These are phyloP conservation scores for Botrytis aclada DNA, from an alignment of 2,329 filamentous ascomycete species.

Conservation along the genomic window DNA sequence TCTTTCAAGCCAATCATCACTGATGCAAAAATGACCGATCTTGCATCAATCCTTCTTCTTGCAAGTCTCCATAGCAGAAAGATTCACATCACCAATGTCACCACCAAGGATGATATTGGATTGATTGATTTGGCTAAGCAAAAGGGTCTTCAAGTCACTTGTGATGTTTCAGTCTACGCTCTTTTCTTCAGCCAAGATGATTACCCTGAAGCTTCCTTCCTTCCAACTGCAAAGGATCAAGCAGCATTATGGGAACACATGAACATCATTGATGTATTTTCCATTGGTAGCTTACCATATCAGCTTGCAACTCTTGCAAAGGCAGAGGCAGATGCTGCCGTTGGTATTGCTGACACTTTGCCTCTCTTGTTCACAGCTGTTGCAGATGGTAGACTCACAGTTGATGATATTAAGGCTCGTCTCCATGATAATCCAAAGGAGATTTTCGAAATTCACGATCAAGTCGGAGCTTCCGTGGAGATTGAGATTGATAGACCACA, in stretches of 20 bases:
- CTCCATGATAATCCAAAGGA: constrained; percentile 76
- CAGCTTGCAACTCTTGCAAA: constrained; percentile 62
- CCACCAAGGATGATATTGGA: constrained; percentile 75
- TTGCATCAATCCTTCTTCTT: constrained; percentile 75
- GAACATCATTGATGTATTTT: constrained; percentile 73
- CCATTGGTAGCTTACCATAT: constrained; percentile 74
- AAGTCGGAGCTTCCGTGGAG: constrained; percentile 69
- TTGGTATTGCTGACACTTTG: constrained; percentile 70
- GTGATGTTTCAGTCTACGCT: constrained; percentile 77
- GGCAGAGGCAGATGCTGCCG: constrained; percentile 53
- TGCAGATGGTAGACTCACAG: constrained; percentile 66
- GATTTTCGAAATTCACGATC: constrained; percentile 81
- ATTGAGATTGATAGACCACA: constrained; percentile 73
- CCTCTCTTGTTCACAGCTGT: constrained; percentile 75
- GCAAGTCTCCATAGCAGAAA: constrained; percentile 75
- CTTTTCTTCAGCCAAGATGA: constrained; percentile 72
- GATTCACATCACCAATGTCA: constrained; percentile 77
- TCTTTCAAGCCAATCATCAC: constrained; percentile 76
- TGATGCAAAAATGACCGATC: constrained; percentile 74
- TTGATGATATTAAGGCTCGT: constrained; percentile 68
- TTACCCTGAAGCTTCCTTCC: constrained; percentile 62
- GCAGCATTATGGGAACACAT: constrained; percentile 72
- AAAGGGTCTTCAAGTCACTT: constrained; percentile 79
- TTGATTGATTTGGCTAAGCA: constrained; percentile 75
- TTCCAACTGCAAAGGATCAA: constrained; percentile 68